A percentile compares a stretch with the other conserved stretches of the same genome.
phyloP scores from a whole-genome alignment of 78 protist genomes.

The Emiliania huxleyi region DNA sequence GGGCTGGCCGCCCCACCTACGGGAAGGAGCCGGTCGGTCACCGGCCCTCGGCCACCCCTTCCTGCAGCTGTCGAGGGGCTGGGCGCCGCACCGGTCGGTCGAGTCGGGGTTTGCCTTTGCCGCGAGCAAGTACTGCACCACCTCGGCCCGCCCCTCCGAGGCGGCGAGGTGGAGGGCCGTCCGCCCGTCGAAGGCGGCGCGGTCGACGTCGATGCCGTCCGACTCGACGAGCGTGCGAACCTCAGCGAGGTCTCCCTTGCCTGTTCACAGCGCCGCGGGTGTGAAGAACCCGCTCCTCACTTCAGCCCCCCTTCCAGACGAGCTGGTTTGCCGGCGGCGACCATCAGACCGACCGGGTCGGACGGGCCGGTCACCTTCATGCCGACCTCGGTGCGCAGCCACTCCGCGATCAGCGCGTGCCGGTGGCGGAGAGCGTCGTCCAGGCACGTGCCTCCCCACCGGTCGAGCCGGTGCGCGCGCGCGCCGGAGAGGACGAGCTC shows the following conservation, averaged over 20 bases:
- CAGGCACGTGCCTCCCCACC: conserved; percentile 23
- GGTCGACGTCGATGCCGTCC: neutral
- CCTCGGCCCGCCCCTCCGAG: conserved; percentile 60
- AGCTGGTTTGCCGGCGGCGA: too few species aligned
- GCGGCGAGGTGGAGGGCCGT: conserved; percentile 78
- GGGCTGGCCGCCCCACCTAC: conserved; percentile 6
- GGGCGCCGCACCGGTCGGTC: conserved; percentile 58
- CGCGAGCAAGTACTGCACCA: conserved; percentile 34
- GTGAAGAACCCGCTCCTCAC: too few species aligned
- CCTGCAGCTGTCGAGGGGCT: neutral
- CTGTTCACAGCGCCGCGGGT: neutral
- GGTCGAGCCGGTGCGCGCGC: neutral
- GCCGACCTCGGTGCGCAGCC: neutral
- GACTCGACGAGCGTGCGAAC: neutral
- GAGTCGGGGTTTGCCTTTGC: conserved; percentile 22
- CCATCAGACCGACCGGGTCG: neutral
- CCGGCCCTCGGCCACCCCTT: neutral
- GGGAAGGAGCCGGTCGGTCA: neutral
- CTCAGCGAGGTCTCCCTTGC: neutral
- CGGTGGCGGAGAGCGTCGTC: conserved; percentile 8
- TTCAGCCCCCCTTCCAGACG: too few species aligned
- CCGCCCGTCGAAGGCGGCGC: conserved; percentile 57
- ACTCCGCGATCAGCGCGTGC: neutral
- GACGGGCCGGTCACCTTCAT: neutral
- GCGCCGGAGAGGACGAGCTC: neutral